These are phyloP conservation scores for Alternaria brassicae DNA, from an alignment of 2,329 filamentous ascomycete species.

Conservation along the genomic window DNA sequence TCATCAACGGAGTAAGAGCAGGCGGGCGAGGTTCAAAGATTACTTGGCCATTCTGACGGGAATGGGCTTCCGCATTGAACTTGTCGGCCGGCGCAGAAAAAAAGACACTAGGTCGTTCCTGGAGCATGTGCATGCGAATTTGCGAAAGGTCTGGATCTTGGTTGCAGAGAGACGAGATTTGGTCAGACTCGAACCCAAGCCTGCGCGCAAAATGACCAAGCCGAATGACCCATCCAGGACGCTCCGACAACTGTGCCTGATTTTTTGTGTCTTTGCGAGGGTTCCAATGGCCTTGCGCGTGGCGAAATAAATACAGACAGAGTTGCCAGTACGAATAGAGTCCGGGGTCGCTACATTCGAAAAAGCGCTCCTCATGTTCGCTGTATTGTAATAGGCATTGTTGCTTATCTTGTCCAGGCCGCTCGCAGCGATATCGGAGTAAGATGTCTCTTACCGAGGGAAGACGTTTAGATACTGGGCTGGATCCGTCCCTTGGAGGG, in stretches of 20 bases:
- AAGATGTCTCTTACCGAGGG: constrained; percentile 17
- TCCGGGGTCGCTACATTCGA: constrained; percentile 6
- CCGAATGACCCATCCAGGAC: background rate
- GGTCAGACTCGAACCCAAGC: constrained; percentile 10
- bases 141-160: constrained; percentile 8
- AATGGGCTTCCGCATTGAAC: constrained; percentile 6
- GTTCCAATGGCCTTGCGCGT: background rate
- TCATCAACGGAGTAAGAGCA: constrained; percentile 11
- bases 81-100: constrained; percentile 1
- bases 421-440: constrained; percentile 3
- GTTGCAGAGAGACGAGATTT: constrained; percentile 6
- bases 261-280: background rate
- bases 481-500: constrained; percentile 7
- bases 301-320: constrained; percentile 12
- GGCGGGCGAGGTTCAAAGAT: constrained; percentile 6
- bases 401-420: background rate
- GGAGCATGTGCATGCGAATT: constrained; percentile 5
- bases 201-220: constrained; percentile 1
- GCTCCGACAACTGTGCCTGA: background rate
- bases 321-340: constrained; percentile 19
- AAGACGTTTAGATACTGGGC: constrained; percentile 6
- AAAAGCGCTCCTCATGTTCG: constrained; percentile 2
- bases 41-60: background rate
- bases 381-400: constrained; percentile 9
- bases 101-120: constrained; percentile 1